Conservation (phyloP, 2,329 filamentous ascomycete genomes). For the Emmonsia crescens region DNA sequence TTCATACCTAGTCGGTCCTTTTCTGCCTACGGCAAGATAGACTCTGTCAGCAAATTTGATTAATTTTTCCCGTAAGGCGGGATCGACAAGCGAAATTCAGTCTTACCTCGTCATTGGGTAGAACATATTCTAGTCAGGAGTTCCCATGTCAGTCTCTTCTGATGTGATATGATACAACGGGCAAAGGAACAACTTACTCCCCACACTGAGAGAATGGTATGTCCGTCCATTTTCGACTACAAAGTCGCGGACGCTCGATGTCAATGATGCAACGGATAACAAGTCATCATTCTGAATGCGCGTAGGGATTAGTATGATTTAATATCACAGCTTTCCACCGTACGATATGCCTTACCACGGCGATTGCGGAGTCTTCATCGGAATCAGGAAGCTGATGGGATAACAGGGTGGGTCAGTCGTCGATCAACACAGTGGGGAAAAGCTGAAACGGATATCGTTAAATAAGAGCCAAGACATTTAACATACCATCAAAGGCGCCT, state of each 20-base stretch:
- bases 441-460: not conserved
- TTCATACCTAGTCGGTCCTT: not conserved
- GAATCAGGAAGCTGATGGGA: not conserved
- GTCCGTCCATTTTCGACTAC: conserved; percentile 15
- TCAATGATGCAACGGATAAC: not conserved
- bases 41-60: not conserved
- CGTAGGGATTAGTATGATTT: not conserved
- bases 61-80: no score
- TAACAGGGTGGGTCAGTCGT: not conserved
- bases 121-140: conserved; percentile 1
- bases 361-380: conserved; percentile 2
- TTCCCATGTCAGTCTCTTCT: not conserved
- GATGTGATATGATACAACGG: not conserved
- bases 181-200: conserved; percentile 1
- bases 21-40: not conserved
- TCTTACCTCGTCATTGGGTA: conserved; percentile 12
- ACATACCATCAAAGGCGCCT: not conserved
- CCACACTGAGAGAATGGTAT: conserved; percentile 17
- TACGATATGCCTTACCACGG: not conserved
- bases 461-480: not conserved
- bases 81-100: not conserved
- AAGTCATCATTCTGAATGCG: not conserved
- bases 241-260: not conserved
- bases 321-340: not conserved
- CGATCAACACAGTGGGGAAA: not conserved